phyloP scores from a whole-genome alignment of 2,329 filamentous ascomycete species.

The Hirsutella rhossiliensis region DNA sequence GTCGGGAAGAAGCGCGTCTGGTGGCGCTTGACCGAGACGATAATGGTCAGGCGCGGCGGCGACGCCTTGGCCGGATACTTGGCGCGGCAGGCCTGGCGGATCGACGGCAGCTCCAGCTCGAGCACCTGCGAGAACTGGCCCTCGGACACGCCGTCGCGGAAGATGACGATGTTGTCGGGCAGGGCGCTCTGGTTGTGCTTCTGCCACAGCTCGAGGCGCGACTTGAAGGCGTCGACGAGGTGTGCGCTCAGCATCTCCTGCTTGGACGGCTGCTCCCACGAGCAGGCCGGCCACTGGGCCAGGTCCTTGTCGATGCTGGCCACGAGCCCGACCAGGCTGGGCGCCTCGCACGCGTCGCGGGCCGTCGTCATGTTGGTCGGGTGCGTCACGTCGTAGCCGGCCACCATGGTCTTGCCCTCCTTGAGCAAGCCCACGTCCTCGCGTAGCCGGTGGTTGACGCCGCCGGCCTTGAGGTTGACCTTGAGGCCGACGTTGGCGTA shows the following conservation, averaged over 20 bases:
- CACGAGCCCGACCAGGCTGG: conserved; percentile 72
- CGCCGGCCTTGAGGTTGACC: conserved; percentile 70
- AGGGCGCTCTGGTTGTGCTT: conserved; percentile 38
- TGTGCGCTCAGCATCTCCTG: conserved; percentile 57
- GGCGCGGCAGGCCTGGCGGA: conserved; percentile 50
- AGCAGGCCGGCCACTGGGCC: conserved; percentile 67
- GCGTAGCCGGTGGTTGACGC: conserved; percentile 55
- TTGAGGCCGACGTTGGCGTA: conserved; percentile 64
- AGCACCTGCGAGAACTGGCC: conserved; percentile 66
- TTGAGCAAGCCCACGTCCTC: conserved; percentile 46
- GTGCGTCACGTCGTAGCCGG: conserved; percentile 84
- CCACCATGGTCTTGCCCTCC: conserved; percentile 67
- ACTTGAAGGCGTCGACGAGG: conserved; percentile 49
- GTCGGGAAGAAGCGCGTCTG: conserved; percentile 81
- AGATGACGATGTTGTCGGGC: conserved; percentile 70
- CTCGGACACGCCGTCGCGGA: conserved; percentile 82
- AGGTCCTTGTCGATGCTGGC: conserved; percentile 59
- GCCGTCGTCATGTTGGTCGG: conserved; percentile 48
- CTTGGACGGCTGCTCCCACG: conserved; percentile 51
- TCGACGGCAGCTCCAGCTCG: conserved; percentile 51
- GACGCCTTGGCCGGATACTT: conserved; percentile 39
- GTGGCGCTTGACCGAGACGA: conserved; percentile 80
- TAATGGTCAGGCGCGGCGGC: conserved; percentile 51
- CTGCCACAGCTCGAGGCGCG: conserved; percentile 55
- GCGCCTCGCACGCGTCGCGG: conserved; percentile 29